Conservation (phyloP, 1,284 basidiomycete genomes). For the Ganoderma boninense region DNA sequence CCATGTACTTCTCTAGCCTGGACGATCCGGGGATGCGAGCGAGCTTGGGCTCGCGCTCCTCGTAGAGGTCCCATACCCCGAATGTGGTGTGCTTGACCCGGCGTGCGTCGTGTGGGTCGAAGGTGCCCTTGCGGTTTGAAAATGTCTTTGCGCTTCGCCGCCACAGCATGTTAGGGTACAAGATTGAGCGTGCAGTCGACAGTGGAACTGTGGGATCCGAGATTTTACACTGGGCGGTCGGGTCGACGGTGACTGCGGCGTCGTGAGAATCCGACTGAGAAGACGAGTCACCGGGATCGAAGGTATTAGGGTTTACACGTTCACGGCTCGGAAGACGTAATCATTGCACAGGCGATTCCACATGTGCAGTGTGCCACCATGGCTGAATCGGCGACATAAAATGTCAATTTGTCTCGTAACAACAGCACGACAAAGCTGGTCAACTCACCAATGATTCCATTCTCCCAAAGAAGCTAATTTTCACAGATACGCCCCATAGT, state of each 20-base stretch:
- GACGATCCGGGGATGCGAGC: slow-evolving; percentile 48
- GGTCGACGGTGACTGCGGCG: not conserved
- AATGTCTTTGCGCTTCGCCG: slow-evolving; percentile 50
- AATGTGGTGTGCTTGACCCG: slow-evolving; percentile 66
- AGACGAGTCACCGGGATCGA: not conserved
- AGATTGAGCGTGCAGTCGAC: not conserved
- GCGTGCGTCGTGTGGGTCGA: slow-evolving; percentile 59
- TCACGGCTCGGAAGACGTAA: too few relatives aligned
- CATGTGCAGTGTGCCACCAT: too few relatives aligned
- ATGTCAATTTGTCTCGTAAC: not conserved
- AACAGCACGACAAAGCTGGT: too few relatives aligned
- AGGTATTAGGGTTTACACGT: too few relatives aligned
- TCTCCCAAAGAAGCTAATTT: too few relatives aligned
- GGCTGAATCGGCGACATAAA: not conserved
- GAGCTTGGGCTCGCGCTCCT: slow-evolving; percentile 56
- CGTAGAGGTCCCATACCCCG: slow-evolving; percentile 80
- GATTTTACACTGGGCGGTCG: not conserved
- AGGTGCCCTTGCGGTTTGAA: slow-evolving; percentile 47
- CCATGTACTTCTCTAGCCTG: slow-evolving; percentile 55
- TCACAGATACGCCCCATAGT: too few relatives aligned
- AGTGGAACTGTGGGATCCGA: not conserved
- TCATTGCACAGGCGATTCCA: too few relatives aligned
- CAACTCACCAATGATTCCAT: too few relatives aligned
- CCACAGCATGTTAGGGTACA: slow-evolving; percentile 48
- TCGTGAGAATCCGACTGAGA: too few relatives aligned